A percentile compares a stretch with the other conserved stretches of the same genome.
Conservation (phyloP, 805 yeast genomes). For the Metschnikowia continentalis region DNA sequence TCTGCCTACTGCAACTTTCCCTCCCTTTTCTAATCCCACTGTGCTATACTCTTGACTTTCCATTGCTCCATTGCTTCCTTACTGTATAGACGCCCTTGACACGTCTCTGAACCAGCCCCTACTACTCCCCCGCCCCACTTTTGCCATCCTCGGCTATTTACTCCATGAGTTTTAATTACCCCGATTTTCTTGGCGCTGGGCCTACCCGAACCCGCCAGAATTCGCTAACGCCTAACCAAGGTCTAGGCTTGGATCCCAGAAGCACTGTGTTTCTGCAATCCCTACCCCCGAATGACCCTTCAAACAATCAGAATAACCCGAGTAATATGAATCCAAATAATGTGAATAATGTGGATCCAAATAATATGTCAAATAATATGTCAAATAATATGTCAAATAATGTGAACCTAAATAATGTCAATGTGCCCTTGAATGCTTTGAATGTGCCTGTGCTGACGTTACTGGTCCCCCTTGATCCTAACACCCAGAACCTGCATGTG, state of each 20-base stretch:
- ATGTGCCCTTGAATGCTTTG: no score
- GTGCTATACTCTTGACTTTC: no score
- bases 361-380: no score
- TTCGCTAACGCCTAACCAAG: conserved; percentile 4
- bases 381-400: no score
- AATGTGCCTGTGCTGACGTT: not conserved
- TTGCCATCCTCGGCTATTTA: not conserved
- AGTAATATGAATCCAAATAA: no score
- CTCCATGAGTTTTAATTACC: conserved; percentile 32
- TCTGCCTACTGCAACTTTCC: not conserved
- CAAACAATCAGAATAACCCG: not conserved
- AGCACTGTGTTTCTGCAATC: not conserved
- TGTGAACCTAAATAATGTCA: no score
- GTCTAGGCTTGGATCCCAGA: not conserved
- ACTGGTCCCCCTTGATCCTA: not conserved
- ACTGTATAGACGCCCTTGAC: not conserved
- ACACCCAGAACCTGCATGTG: not conserved
- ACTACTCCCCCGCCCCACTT: not conserved
- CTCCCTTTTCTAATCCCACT: not conserved
- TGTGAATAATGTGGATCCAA: no score
- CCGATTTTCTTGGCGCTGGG: conserved; percentile 25
- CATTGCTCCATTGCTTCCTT: no score
- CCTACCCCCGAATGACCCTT: not conserved
- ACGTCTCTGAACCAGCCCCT: not conserved
- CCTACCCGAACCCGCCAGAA: conserved; percentile 1